A percentile compares a stretch with the other conserved stretches of the same genome.
Evolutionary conservation across 2,329 filamentous ascomycete species (phyloP).

Genomic region (Ampelomyces quisqualis): DNA sequence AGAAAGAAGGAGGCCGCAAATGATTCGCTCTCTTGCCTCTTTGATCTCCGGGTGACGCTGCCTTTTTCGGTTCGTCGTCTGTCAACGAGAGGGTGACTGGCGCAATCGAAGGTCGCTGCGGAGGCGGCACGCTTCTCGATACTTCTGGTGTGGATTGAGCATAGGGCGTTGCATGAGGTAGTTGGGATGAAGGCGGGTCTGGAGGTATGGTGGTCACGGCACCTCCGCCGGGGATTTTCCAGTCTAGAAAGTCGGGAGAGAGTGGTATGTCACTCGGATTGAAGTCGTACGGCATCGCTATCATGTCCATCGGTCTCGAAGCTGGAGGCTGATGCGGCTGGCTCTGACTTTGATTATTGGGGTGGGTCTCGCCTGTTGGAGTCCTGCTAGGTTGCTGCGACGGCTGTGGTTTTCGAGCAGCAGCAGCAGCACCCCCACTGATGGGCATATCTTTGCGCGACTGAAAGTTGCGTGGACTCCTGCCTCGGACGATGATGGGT

Average conservation of each 20-base stretch:
- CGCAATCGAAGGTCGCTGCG: constrained; percentile 45
- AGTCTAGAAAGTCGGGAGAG: constrained; percentile 48
- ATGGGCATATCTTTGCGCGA: constrained; percentile 90
- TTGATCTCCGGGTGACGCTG: constrained; percentile 38
- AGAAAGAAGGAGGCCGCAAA: constrained; percentile 49
- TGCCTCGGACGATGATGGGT: constrained; percentile 88
- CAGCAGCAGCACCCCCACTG: constrained; percentile 72
- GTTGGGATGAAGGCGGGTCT: constrained; percentile 40
- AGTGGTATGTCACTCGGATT: constrained; percentile 45
- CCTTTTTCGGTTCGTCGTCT: constrained; percentile 55
- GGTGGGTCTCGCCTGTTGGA: constrained; percentile 40
- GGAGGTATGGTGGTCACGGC: constrained; percentile 49
- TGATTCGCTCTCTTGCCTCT: constrained; percentile 42
- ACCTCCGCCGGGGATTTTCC: constrained; percentile 45
- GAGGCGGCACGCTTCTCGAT: constrained; percentile 42
- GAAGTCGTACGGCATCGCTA: constrained; percentile 46
- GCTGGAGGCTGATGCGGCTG: constrained; percentile 10
- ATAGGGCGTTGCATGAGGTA: constrained; percentile 45
- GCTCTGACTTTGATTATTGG: constrained; percentile 26
- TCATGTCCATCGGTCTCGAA: constrained; percentile 39
- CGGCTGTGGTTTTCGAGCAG: constrained; percentile 63
- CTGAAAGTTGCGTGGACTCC: constrained; percentile 93
- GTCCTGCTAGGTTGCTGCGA: constrained; percentile 41
- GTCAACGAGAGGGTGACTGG: constrained; percentile 59
- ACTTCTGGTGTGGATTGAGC: constrained; percentile 57